Conservation (phyloP, 768 basidiomycete species). For the Calvatia gigantea region DNA sequence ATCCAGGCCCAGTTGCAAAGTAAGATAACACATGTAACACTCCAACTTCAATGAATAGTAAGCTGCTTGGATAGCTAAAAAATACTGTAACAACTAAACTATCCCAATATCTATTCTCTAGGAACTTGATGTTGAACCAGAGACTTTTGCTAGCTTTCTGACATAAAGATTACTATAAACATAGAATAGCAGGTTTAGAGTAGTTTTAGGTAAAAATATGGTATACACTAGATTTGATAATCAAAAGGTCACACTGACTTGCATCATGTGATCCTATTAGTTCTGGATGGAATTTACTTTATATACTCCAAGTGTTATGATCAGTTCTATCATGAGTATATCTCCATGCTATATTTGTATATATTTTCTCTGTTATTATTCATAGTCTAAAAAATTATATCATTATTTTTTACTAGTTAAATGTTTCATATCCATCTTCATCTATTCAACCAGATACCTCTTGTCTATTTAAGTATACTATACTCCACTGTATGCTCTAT, state of each 20-base stretch:
- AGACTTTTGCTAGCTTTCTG: background rate
- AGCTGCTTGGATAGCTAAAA: slow-evolving; percentile 12
- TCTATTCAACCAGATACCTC: no score
- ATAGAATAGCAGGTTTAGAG: background rate
- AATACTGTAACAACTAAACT: slow-evolving; percentile 6
- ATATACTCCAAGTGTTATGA: no score
- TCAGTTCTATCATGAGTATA: no score
- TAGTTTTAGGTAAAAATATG: background rate
- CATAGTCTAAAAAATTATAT: no score
- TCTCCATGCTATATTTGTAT: no score
- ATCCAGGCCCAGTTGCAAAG: background rate
- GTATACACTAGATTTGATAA: background rate
- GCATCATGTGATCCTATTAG: background rate
- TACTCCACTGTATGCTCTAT: no score
- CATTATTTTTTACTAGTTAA: no score
- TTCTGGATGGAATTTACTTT: background rate
- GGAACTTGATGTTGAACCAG: background rate
- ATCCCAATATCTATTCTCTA: background rate
- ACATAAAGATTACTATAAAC: background rate
- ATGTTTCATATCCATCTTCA: no score
- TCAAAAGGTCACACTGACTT: background rate
- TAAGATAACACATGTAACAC: slow-evolving; percentile 7
- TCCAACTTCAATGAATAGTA: background rate
- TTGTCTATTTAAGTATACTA: no score
- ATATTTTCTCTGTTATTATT: no score